Conservation (phyloP, 2,329 filamentous ascomycete genomes). For the Cytospora paraplurivora region DNA sequence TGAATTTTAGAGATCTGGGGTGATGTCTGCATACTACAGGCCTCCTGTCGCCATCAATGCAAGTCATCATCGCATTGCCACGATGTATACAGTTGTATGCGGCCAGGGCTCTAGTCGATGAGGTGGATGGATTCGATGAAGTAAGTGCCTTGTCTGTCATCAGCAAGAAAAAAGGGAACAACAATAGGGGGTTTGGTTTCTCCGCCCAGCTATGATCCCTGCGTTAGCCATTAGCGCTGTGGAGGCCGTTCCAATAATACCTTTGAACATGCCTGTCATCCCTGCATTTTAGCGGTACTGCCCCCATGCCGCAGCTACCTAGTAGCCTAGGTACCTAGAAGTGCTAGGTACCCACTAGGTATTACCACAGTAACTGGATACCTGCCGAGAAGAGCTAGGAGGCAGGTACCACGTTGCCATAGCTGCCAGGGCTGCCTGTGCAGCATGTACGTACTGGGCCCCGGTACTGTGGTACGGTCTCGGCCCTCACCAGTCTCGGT, state of each 20-base stretch:
- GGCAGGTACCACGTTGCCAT: too few relatives aligned
- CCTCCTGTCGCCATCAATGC: neutral
- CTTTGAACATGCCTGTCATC: neutral
- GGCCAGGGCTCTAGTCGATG: neutral
- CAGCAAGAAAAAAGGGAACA: neutral
- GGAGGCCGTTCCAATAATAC: conserved; percentile 2
- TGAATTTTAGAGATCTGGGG: neutral
- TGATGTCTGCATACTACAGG: neutral
- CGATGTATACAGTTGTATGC: neutral
- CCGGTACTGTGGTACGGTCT: neutral
- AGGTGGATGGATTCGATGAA: neutral
- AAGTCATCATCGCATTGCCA: neutral
- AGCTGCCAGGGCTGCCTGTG: neutral
- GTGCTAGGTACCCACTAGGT: neutral
- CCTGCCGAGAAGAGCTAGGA: neutral
- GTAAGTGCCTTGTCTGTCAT: neutral
- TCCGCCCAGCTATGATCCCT: neutral
- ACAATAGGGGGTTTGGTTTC: neutral
- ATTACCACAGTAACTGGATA: neutral
- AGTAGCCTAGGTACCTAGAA: too few relatives aligned
- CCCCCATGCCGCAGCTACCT: too few relatives aligned
- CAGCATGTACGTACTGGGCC: neutral
- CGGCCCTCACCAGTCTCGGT: neutral
- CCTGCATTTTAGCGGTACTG: neutral
- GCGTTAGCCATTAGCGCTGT: neutral